Evolutionary conservation across 345 rosid species (phyloP).

Genomic region (Salix suchowensis): DNA sequence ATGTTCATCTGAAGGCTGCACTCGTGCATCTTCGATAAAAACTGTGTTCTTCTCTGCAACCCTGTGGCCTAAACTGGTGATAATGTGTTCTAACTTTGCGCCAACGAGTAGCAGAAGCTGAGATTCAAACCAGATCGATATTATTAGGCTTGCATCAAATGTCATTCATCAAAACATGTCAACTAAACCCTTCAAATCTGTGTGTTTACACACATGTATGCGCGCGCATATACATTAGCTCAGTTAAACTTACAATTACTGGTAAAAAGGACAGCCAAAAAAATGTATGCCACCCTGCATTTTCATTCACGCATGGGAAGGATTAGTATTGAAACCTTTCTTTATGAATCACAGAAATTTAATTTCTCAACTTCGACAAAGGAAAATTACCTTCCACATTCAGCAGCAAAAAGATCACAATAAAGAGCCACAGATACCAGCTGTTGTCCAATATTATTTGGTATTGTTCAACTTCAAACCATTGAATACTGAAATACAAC

Average conservation of each 20-base stretch:
- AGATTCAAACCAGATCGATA: neutral
- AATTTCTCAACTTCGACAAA: neutral
- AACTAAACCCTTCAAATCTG: no score
- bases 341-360: neutral
- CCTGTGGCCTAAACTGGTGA: slow-evolving; percentile 52
- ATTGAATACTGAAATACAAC: no score
- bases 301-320: neutral
- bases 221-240: no score
- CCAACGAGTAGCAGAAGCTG: slow-evolving; percentile 82
- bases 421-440: slow-evolving; percentile 89
- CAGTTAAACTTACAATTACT: slow-evolving; percentile 48
- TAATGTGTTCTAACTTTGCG: slow-evolving; percentile 68
- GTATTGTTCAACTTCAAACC: neutral
- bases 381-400: slow-evolving; percentile 53
- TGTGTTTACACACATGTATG: neutral
- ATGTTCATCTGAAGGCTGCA: slow-evolving; percentile 65
- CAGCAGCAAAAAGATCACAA: slow-evolving; percentile 67
- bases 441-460: slow-evolving; percentile 26
- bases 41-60: slow-evolving; percentile 23
- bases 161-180: neutral
- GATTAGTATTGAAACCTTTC: neutral
- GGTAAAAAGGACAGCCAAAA: slow-evolving; percentile 92
- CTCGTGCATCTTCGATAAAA: neutral
- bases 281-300: slow-evolving; percentile 77
- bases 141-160: neutral